Conservation (phyloP, 306 rosid species). For the Acacia crassicarpa region DNA sequence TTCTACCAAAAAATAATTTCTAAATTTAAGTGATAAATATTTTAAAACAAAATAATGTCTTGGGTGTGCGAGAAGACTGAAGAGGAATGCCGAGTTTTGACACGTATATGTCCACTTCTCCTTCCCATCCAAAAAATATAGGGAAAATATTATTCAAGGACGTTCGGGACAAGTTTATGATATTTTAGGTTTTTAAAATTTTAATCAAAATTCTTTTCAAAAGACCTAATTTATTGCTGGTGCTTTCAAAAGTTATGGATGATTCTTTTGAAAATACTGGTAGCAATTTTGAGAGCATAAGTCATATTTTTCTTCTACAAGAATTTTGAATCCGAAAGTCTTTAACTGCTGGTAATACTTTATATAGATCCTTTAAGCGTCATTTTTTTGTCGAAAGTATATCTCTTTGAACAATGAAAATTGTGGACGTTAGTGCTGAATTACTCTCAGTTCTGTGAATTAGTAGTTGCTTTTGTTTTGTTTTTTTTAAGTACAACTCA, state of each 20-base stretch:
- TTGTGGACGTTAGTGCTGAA: neutral
- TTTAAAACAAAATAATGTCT: neutral
- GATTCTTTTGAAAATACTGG: neutral
- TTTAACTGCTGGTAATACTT: neutral
- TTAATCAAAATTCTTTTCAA: neutral
- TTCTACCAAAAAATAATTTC: neutral
- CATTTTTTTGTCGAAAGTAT: neutral
- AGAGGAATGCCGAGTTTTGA: neutral
- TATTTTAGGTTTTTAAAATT: neutral
- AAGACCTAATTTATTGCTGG: neutral
- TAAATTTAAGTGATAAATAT: neutral
- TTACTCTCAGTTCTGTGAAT: neutral
- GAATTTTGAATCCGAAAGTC: neutral
- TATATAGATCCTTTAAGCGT: neutral
- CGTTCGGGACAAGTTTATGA: neutral
- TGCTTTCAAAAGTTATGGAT: neutral
- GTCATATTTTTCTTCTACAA: neutral
- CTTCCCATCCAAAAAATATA: neutral
- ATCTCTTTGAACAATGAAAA: neutral
- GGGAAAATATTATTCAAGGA: neutral
- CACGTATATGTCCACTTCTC: neutral
- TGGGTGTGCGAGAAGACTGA: neutral
- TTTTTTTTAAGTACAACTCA: neutral
- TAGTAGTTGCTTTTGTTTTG: neutral
- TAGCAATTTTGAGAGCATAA: neutral